Percentiles rank a stretch among this genome's conserved stretches.
These are phyloP conservation scores for Tubosaeta brunneosetosa DNA, from an alignment of 768 basidiomycete species.

Conservation along the genomic window DNA sequence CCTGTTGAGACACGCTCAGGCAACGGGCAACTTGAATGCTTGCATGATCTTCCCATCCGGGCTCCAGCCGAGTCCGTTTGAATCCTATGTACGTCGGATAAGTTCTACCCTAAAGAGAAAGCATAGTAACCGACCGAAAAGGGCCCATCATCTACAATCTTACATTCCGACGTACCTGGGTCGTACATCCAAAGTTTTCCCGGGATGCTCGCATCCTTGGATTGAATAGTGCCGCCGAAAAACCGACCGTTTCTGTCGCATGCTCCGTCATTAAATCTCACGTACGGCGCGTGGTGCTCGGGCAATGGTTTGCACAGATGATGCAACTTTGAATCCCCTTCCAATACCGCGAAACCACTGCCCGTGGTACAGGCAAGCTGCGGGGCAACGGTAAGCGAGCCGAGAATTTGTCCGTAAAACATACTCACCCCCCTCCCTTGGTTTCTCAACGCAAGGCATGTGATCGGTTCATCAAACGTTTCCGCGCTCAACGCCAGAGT, in stretches of 20 bases:
- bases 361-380: conserved; percentile 19
- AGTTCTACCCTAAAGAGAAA: conserved; percentile 4
- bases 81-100: conserved; percentile 7
- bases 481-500: conserved; percentile 41
- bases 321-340: conserved; percentile 33
- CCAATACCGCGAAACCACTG: conserved; percentile 21
- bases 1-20: conserved; percentile 8
- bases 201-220: conserved; percentile 44
- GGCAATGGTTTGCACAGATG: conserved; percentile 53
- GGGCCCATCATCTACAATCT: conserved; percentile 55
- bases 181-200: conserved; percentile 60
- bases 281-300: conserved; percentile 36
- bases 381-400: background rate
- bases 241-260: conserved; percentile 63
- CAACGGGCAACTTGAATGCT: conserved; percentile 5
- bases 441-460: conserved; percentile 53
- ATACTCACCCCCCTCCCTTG: conserved; percentile 26
- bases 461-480: conserved; percentile 50
- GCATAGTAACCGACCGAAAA: conserved; percentile 49
- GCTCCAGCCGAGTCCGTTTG: conserved; percentile 22
- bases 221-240: conserved; percentile 60
- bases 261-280: conserved; percentile 67
- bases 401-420: background rate
- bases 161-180: conserved; percentile 43
- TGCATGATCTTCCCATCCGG: conserved; percentile 18